Conservation (phyloP, 2,329 filamentous ascomycete species). For the Bisporella sp. region DNA sequence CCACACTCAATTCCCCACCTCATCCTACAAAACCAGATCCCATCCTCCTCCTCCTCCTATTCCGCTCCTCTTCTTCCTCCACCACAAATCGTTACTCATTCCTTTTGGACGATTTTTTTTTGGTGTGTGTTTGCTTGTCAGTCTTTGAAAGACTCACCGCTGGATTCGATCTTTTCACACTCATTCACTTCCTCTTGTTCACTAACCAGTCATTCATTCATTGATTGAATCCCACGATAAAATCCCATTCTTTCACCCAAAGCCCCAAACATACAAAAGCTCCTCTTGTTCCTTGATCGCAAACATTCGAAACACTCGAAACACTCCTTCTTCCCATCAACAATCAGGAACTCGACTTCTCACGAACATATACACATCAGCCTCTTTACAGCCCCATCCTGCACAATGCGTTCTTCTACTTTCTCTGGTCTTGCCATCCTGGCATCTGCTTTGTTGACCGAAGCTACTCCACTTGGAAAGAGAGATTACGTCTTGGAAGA, state of each 20-base stretch:
- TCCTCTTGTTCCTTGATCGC: too few species aligned
- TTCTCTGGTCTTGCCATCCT: constrained; percentile 21
- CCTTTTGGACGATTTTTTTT: neutral
- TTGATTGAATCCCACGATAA: constrained; percentile 17
- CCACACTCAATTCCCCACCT: too few species aligned
- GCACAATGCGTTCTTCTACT: constrained; percentile 20
- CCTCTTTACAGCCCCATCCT: neutral
- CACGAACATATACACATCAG: neutral
- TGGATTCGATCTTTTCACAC: neutral
- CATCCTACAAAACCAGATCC: too few species aligned
- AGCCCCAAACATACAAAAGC: too few species aligned
- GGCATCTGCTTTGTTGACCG: constrained; percentile 25
- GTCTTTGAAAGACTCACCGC: neutral
- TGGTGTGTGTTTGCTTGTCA: neutral
- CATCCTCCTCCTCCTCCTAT: too few species aligned
- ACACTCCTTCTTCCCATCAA: too few species aligned
- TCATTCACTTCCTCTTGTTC: neutral
- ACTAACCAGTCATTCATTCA: constrained; percentile 8
- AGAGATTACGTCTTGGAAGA: constrained; percentile 16
- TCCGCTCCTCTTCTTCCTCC: neutral
- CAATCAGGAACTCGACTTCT: neutral
- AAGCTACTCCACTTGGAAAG: constrained; percentile 19
- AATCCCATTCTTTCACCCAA: constrained; percentile 1
- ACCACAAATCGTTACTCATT: neutral
- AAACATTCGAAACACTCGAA: too few species aligned